Evolutionary conservation across 495 filamentous ascomycete genomes (phyloP).

Genomic region (Penicillium bialowiezense): DNA sequence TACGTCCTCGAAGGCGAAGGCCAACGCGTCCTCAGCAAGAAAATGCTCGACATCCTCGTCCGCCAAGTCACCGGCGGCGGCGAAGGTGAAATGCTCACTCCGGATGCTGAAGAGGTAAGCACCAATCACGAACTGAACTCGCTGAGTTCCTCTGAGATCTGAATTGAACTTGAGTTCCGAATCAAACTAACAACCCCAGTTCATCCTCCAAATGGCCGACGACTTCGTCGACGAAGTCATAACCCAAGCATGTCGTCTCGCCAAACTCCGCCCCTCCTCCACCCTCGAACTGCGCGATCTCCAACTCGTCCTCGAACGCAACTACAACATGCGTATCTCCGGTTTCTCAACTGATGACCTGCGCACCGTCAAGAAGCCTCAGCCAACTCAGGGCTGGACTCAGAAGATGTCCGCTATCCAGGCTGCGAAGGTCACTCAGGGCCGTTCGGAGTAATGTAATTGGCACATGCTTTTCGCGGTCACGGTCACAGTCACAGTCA

Average conservation of each 20-base stretch:
- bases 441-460: slow-evolving; percentile 37
- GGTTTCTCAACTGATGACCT: slow-evolving; percentile 93
- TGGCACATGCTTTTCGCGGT: background rate
- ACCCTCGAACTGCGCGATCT: slow-evolving; percentile 90
- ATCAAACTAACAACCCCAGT: slow-evolving; percentile 56
- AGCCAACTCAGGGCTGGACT: slow-evolving; percentile 82
- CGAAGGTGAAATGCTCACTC: slow-evolving; percentile 68
- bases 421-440: slow-evolving; percentile 73
- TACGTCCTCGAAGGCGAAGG: slow-evolving; percentile 86
- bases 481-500: too few relatives aligned
- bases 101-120: slow-evolving; percentile 91
- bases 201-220: slow-evolving; percentile 84
- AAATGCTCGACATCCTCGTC: slow-evolving; percentile 93
- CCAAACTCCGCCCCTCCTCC: slow-evolving; percentile 86
- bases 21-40: slow-evolving; percentile 86
- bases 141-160: too few relatives aligned
- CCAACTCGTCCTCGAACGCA: slow-evolving; percentile 91
- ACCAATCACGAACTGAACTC: background rate
- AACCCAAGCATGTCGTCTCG: slow-evolving; percentile 79
- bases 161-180: too few relatives aligned
- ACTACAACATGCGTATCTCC: slow-evolving; percentile 96
- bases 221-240: slow-evolving; percentile 92
- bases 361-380: slow-evolving; percentile 86
- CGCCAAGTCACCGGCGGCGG: slow-evolving; percentile 85
- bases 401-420: slow-evolving; percentile 95